A percentile compares a stretch with the other conserved stretches of the same genome.
Evolutionary conservation across 768 basidiomycete genomes (phyloP).

Genomic region (Nidula microcarpa): DNA sequence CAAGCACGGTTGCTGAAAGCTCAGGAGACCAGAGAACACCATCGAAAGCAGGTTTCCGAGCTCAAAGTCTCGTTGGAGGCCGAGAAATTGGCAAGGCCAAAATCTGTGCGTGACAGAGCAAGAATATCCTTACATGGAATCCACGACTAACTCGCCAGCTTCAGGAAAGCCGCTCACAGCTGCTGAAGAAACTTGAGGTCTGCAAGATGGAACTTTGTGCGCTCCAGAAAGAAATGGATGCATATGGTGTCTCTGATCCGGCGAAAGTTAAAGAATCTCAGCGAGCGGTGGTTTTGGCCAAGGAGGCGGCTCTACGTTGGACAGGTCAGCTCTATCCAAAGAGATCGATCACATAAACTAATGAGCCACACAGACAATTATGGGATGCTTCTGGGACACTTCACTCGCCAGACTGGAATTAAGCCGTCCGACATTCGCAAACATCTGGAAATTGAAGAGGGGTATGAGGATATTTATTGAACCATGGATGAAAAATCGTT

Average conservation of each 20-base stretch:
- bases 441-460: constrained; percentile 64
- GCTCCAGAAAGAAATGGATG: constrained; percentile 66
- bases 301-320: constrained; percentile 83
- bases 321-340: constrained; percentile 62
- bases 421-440: constrained; percentile 61
- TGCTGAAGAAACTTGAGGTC: constrained; percentile 45
- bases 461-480: constrained; percentile 72
- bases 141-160: constrained; percentile 1
- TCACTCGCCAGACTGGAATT: constrained; percentile 58
- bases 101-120: constrained; percentile 43
- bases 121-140: constrained; percentile 1
- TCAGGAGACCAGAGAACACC: neutral
- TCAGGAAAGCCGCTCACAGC: constrained; percentile 55
- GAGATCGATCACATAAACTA: neutral
- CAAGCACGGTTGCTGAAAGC: neutral
- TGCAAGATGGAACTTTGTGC: constrained; percentile 44
- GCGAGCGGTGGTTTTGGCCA: constrained; percentile 69
- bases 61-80: constrained; percentile 2
- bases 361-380: constrained; percentile 58
- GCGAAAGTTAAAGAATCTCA: constrained; percentile 74
- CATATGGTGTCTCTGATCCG: constrained; percentile 85
- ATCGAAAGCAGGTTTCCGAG: neutral
- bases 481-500: too few relatives aligned
- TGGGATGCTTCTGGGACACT: constrained; percentile 58
- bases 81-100: constrained; percentile 52